Percentiles rank a stretch among this genome's conserved stretches.
These are phyloP conservation scores for Paramecium pentaurelia DNA, from an alignment of 73 alveolate species.

Conservation along the genomic window DNA sequence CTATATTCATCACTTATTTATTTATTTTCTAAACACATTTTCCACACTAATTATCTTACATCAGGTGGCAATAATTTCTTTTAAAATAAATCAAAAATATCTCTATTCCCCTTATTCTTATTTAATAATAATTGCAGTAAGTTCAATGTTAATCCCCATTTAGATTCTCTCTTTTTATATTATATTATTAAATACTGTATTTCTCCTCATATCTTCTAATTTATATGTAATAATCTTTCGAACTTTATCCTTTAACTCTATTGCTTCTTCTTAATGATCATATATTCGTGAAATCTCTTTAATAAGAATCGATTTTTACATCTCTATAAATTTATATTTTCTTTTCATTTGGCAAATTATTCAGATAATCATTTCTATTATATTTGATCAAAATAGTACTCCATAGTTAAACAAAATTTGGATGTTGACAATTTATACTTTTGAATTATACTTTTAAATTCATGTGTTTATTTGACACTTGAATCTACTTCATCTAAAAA, in stretches of 20 bases:
- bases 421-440: constrained; percentile 15
- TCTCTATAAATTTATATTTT: background rate
- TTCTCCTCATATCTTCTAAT: constrained; percentile 64
- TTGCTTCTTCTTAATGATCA: constrained; percentile 58
- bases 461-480: constrained; percentile 13
- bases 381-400: background rate
- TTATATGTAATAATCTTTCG: constrained; percentile 49
- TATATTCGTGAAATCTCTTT: constrained; percentile 48
- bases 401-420: constrained; percentile 1
- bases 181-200: background rate
- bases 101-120: constrained; percentile 57
- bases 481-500: constrained; percentile 34
- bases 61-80: constrained; percentile 50
- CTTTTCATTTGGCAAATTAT: background rate
- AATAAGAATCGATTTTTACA: background rate
- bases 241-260: constrained; percentile 46
- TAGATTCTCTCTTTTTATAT: constrained; percentile 40
- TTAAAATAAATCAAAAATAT: constrained; percentile 52
- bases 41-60: constrained; percentile 54
- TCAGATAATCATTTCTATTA: constrained; percentile 49
- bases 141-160: constrained; percentile 54
- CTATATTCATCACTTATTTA: constrained; percentile 48
- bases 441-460: background rate
- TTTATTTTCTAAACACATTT: constrained; percentile 44
- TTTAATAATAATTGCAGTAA: constrained; percentile 9